Evolutionary conservation across 768 basidiomycete genomes (phyloP).

Genomic region (Suillus luteus): DNA sequence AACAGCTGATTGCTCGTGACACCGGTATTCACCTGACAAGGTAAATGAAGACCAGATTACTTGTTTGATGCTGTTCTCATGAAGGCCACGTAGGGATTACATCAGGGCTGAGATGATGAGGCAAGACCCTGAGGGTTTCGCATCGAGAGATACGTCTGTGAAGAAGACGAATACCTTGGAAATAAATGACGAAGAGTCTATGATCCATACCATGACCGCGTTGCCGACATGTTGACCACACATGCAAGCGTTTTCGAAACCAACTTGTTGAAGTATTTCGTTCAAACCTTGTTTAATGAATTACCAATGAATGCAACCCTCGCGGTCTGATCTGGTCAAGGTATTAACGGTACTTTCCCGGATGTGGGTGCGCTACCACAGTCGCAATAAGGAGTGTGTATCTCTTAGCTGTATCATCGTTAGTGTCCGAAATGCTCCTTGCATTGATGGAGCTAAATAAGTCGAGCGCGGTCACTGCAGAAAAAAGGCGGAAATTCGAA

Average conservation of each 20-base stretch:
- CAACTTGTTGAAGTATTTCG: neutral
- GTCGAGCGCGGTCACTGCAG: neutral
- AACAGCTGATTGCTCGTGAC: constrained; percentile 32
- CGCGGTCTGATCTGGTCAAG: neutral
- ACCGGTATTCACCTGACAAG: constrained; percentile 36
- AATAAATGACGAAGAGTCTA: neutral
- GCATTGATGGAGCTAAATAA: neutral
- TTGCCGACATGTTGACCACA: neutral
- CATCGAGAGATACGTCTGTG: constrained; percentile 16
- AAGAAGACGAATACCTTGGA: neutral
- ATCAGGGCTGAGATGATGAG: constrained; percentile 18
- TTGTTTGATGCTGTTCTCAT: neutral
- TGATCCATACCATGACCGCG: neutral
- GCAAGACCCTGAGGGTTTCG: constrained; percentile 17
- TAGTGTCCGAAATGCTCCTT: neutral
- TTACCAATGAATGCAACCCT: neutral
- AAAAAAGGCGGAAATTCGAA: neutral
- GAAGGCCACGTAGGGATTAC: constrained; percentile 14
- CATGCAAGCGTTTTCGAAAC: neutral
- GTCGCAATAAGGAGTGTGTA: neutral
- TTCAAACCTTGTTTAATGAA: neutral
- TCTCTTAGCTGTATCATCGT: neutral
- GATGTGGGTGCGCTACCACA: neutral
- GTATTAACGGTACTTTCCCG: neutral
- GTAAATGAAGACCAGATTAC: constrained; percentile 16